phyloP scores from a whole-genome alignment of 805 yeast genomes.

The Candida nonsorbophila region DNA sequence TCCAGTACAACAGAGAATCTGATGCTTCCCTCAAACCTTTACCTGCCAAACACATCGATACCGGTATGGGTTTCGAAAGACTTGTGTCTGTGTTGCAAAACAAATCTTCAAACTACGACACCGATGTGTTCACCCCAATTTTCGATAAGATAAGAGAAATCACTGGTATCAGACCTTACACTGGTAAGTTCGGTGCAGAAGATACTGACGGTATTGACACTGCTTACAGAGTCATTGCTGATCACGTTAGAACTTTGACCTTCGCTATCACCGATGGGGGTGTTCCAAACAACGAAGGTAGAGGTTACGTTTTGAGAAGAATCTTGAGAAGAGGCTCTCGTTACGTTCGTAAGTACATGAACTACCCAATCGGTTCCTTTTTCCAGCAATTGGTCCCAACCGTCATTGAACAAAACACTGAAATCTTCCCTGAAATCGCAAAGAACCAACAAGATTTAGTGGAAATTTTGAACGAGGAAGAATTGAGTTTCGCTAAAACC shows the following conservation, averaged over 20 bases:
- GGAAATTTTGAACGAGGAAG: constrained; percentile 95
- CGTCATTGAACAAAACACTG: constrained; percentile 79
- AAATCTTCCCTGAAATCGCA: constrained; percentile 86
- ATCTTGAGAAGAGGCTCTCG: constrained; percentile 97
- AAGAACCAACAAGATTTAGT: constrained; percentile 68
- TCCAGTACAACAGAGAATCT: constrained; percentile 93
- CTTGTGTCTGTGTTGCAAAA: constrained; percentile 91
- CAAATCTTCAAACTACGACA: constrained; percentile 90
- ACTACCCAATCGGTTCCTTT: constrained; percentile 91
- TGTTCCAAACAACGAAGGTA: constrained; percentile 98
- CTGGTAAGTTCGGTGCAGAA: constrained; percentile 90
- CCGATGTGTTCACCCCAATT: constrained; percentile 91
- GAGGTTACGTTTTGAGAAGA: constrained; percentile 97
- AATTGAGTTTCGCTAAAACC: constrained; percentile 89
- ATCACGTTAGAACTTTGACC: constrained; percentile 94
- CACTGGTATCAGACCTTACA: constrained; percentile 86
- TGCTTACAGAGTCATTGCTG: constrained; percentile 97
- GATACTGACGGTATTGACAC: constrained; percentile 95
- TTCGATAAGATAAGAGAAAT: constrained; percentile 84
- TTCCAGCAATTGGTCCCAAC: constrained; percentile 92
- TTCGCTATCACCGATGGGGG: constrained; percentile 98
- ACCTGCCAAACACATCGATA: constrained; percentile 94
- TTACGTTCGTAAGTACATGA: constrained; percentile 92
- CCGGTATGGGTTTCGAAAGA: constrained; percentile 99
- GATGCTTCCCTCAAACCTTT: constrained; percentile 73